Evolutionary conservation across 352 stramenopile species (phyloP), one percentile per base, ranked within the genome.

Genomic region (Phytophthora constricta): DNA sequence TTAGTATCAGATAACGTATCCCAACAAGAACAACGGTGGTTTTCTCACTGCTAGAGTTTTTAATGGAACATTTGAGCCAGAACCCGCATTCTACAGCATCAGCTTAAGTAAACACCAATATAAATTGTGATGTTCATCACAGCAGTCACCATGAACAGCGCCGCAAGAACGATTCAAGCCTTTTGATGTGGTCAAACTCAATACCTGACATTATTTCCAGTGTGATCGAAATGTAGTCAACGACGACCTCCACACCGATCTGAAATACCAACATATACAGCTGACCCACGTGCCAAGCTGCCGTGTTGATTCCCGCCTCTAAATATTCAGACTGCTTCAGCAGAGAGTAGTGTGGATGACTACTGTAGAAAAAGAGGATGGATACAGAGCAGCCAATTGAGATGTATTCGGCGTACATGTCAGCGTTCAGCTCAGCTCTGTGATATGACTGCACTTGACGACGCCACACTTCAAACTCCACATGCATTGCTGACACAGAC

Each of bases 321-420:
- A 17, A 9, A 26, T 27, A 16, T 57, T 62, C 25, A 1, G 60
- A 55, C n/a, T 52, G 43, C 19, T 42, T 47, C 5, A 68, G 33
- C 14, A 68, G 20, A 14, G 39, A 39, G 27, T 61, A 85, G 23
- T 77, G 68, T 9, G 77, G 71, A 43, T 85, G 71, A 3, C 49
- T 60, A 20, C 55, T 62, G 41, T 60, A 77, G n/a, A 82, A 75
- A 16, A 59, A 68, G 10, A 76, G 20, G 20, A 85, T 67, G 0
- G 62, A 62, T 2, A 52, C 52, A 5, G 62, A 80, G 26, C 70
- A 72, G 0, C 70, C 65, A 33, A 80, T 82, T 0, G 74, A 65
- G 11, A 86, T 82, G 57, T 86, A 86, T 48, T 83, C 72, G 25
- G 68, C 75, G 4, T 66, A 65, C 61, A 78, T 80, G 58, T 78